Conservation (phyloP, 2,329 filamentous ascomycete species). For the Colletotrichum cuscutae region DNA sequence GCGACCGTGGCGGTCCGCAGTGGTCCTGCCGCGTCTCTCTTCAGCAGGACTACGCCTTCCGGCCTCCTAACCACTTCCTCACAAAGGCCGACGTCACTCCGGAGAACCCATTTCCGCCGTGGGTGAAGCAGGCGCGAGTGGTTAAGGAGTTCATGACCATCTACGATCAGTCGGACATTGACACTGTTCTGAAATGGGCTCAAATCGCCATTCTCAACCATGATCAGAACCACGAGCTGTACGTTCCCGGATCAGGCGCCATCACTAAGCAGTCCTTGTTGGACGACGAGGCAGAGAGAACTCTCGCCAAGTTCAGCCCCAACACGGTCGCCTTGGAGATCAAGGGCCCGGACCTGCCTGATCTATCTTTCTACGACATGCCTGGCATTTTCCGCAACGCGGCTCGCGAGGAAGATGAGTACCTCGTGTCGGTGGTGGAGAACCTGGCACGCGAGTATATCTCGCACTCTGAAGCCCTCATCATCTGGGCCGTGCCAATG, state of each 20-base stretch:
- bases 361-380: constrained; percentile 85
- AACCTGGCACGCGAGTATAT: constrained; percentile 79
- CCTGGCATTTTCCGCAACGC: constrained; percentile 83
- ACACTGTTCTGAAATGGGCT: constrained; percentile 76
- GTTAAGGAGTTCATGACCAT: constrained; percentile 73
- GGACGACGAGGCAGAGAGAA: constrained; percentile 50
- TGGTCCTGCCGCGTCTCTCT: constrained; percentile 79
- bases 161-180: constrained; percentile 69
- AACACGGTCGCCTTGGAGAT: constrained; percentile 85
- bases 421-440: constrained; percentile 77
- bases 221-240: constrained; percentile 59
- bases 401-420: constrained; percentile 70
- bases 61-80: constrained; percentile 51
- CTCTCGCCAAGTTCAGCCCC: constrained; percentile 78
- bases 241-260: constrained; percentile 61
- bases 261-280: constrained; percentile 49
- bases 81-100: constrained; percentile 58
- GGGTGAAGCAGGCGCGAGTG: constrained; percentile 62
- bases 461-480: constrained; percentile 73
- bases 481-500: constrained; percentile 82
- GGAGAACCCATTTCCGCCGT: constrained; percentile 70
- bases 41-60: constrained; percentile 71
- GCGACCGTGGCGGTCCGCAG: constrained; percentile 40
- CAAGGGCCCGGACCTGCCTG: constrained; percentile 74
- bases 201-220: constrained; percentile 84